phyloP scores from a whole-genome alignment of 495 filamentous ascomycete genomes.

The Mytilinidion resinicola region DNA sequence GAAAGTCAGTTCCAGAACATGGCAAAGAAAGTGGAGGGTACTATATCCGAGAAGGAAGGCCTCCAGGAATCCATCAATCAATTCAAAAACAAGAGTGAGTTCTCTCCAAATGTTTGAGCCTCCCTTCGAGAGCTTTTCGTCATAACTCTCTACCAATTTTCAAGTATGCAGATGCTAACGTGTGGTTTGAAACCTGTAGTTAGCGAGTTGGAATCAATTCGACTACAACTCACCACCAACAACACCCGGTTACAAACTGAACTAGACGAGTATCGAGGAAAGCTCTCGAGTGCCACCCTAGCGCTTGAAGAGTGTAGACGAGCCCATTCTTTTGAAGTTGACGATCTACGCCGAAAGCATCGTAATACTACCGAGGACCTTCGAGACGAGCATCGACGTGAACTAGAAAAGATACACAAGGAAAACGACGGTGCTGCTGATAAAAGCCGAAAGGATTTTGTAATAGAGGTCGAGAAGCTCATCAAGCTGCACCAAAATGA shows the following conservation, averaged over 20 bases:
- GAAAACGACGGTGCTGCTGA: conserved; percentile 41
- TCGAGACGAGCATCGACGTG: conserved; percentile 26
- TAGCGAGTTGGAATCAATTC: conserved; percentile 56
- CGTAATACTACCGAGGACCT: conserved; percentile 34
- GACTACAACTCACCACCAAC: conserved; percentile 49
- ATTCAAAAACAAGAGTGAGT: conserved; percentile 68
- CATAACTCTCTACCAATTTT: background rate
- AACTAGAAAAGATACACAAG: conserved; percentile 18
- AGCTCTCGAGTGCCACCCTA: conserved; percentile 38
- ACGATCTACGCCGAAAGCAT: conserved; percentile 45
- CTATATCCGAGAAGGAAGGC: conserved; percentile 53
- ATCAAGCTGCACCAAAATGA: conserved; percentile 30
- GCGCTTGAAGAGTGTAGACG: conserved; percentile 47
- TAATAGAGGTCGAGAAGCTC: conserved; percentile 31
- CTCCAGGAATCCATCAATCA: conserved; percentile 63
- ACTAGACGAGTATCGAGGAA: conserved; percentile 50
- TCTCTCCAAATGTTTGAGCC: conserved; percentile 1
- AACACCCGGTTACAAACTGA: conserved; percentile 54
- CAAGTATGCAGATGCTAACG: conserved; percentile 11
- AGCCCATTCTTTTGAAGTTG: conserved; percentile 52
- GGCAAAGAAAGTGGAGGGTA: conserved; percentile 54
- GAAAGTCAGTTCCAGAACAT: conserved; percentile 50
- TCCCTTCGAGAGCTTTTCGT: background rate
- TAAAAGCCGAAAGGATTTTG: conserved; percentile 23
- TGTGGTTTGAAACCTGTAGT: conserved; percentile 45